Evolutionary conservation across 2,329 filamentous ascomycete genomes (phyloP).

Genomic region (Sporothrix protearum): DNA sequence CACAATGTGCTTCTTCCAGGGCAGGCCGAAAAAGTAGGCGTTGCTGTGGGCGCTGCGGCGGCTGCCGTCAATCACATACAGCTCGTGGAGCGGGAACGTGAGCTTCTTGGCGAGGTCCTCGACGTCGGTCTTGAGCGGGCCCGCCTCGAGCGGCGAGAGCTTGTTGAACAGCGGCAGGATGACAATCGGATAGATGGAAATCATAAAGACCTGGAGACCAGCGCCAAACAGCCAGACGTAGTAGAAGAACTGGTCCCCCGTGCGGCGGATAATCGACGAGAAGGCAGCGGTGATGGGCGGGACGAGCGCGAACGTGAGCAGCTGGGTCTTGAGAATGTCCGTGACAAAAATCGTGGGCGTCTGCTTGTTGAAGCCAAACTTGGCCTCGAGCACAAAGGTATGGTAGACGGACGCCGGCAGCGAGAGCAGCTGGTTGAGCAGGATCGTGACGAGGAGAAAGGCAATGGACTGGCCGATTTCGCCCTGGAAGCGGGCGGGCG

Average conservation of each 20-base stretch:
- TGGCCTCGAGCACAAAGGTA: slow-evolving; percentile 93
- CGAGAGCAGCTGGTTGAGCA: slow-evolving; percentile 74
- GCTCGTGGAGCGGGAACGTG: slow-evolving; percentile 85
- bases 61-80: slow-evolving; percentile 92
- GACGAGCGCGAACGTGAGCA: slow-evolving; percentile 73
- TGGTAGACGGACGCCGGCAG: slow-evolving; percentile 85
- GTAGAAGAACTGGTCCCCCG: slow-evolving; percentile 93
- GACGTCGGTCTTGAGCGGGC: slow-evolving; percentile 80
- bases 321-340: slow-evolving; percentile 88
- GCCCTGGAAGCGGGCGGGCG: slow-evolving; percentile 75
- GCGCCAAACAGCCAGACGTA: slow-evolving; percentile 95
- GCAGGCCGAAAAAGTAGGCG: slow-evolving; percentile 90
- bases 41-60: slow-evolving; percentile 87
- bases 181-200: slow-evolving; percentile 91
- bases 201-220: slow-evolving; percentile 85
- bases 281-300: slow-evolving; percentile 89
- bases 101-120: slow-evolving; percentile 79
- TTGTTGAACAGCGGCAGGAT: slow-evolving; percentile 98
- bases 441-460: slow-evolving; percentile 83
- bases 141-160: slow-evolving; percentile 83
- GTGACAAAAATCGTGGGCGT: slow-evolving; percentile 81
- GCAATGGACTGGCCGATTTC: slow-evolving; percentile 92
- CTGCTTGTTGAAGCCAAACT: slow-evolving; percentile 99
- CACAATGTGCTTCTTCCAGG: slow-evolving; percentile 99
- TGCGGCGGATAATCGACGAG: slow-evolving; percentile 89